Evolutionary conservation across 371 early-diverging fungal genomes (phyloP).

Genomic region (Parasitella parasitica): DNA sequence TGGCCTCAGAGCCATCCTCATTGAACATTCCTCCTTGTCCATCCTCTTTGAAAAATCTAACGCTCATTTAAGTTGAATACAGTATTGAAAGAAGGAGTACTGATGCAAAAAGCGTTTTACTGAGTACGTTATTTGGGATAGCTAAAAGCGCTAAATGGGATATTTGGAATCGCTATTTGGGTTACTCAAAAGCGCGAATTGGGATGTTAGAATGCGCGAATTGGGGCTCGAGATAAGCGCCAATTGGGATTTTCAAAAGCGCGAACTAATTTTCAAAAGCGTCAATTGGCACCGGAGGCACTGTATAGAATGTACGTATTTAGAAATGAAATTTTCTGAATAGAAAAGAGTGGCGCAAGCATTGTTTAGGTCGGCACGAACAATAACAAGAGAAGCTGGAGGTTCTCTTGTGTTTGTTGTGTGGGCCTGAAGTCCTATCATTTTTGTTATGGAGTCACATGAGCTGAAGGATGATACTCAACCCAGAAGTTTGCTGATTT

Average conservation of each 20-base stretch:
- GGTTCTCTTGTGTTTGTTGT: background rate
- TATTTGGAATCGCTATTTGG: background rate
- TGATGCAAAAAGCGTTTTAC: too few relatives aligned
- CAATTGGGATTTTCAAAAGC: constrained; percentile 12
- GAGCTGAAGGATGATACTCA: background rate
- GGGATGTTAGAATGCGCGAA: constrained; percentile 7
- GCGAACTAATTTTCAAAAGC: constrained; percentile 11
- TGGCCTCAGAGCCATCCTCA: constrained; percentile 12
- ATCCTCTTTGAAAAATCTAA: constrained; percentile 14
- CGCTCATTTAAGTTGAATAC: too few relatives aligned
- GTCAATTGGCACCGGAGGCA: constrained; percentile 8
- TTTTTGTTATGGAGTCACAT: background rate
- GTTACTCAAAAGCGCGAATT: constrained; percentile 6
- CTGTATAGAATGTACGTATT: background rate
- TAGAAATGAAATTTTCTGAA: background rate
- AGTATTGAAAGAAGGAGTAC: too few relatives aligned
- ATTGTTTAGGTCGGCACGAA: constrained; percentile 14
- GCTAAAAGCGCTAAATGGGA: constrained; percentile 9
- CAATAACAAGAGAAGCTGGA: constrained; percentile 5
- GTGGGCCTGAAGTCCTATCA: background rate
- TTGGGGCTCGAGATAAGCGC: constrained; percentile 1
- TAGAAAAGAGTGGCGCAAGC: background rate
- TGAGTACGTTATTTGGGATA: background rate
- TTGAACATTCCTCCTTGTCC: constrained; percentile 12
- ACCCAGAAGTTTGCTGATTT: background rate